These are phyloP conservation scores for Akanthomyces muscarius DNA, from an alignment of 2,329 filamentous ascomycete genomes.

Conservation along the genomic window DNA sequence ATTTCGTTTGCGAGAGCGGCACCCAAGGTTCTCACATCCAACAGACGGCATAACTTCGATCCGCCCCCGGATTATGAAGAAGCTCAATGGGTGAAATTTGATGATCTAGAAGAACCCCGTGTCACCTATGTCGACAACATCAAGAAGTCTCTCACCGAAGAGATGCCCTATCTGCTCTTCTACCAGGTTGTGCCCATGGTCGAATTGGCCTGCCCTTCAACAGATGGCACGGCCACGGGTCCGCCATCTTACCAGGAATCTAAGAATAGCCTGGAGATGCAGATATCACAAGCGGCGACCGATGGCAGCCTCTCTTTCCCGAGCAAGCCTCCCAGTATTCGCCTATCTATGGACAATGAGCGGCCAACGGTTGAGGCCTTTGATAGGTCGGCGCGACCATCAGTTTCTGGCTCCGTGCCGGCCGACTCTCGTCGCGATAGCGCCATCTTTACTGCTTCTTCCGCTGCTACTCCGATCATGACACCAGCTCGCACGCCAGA, in stretches of 20 bases:
- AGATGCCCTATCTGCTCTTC: constrained; percentile 91
- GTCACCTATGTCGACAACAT: constrained; percentile 75
- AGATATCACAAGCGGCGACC: constrained; percentile 20
- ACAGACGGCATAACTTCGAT: constrained; percentile 51
- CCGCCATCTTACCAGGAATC: constrained; percentile 59
- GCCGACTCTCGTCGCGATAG: constrained; percentile 48
- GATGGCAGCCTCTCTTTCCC: constrained; percentile 17
- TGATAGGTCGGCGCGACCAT: constrained; percentile 39
- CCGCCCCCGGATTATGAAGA: constrained; percentile 64
- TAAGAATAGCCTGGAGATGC: constrained; percentile 38
- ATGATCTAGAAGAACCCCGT: constrained; percentile 71
- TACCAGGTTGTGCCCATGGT: constrained; percentile 91
- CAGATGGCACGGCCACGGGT: constrained; percentile 43
- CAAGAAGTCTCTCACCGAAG: constrained; percentile 70
- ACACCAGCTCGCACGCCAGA: constrained; percentile 34
- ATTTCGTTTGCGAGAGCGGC: constrained; percentile 77
- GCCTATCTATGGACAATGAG: constrained; percentile 54
- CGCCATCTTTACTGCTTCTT: constrained; percentile 45
- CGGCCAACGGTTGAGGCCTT: constrained; percentile 45
- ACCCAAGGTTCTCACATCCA: constrained; percentile 57
- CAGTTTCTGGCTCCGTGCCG: constrained; percentile 30
- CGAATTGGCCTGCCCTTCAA: constrained; percentile 54
- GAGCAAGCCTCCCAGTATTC: constrained; percentile 46
- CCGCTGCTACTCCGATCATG: constrained; percentile 34
- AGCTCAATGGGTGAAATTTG: constrained; percentile 84